These are phyloP conservation scores for Urostyla sp. DNA, from an alignment of 73 alveolate species.

Conservation along the genomic window DNA sequence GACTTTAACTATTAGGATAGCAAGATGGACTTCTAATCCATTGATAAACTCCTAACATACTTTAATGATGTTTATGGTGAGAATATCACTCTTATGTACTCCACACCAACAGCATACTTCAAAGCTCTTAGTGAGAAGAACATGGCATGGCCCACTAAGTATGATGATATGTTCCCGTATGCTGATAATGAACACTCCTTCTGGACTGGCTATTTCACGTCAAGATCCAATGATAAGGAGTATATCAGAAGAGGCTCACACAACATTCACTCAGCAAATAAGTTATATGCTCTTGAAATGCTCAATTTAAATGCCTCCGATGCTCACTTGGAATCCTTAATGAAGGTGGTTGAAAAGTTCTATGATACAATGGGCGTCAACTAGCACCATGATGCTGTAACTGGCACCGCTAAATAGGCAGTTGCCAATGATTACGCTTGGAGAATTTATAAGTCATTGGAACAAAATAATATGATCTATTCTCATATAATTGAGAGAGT, in stretches of 20 bases:
- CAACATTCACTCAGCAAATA: slow-evolving; percentile 42
- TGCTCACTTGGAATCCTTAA: not conserved
- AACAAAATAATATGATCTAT: not conserved
- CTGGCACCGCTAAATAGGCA: slow-evolving; percentile 45
- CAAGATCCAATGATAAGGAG: slow-evolving; percentile 94
- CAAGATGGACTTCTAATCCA: slow-evolving; percentile 57
- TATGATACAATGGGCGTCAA: slow-evolving; percentile 60
- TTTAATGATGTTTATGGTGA: slow-evolving; percentile 67
- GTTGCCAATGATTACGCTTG: slow-evolving; percentile 76
- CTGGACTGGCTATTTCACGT: slow-evolving; percentile 99
- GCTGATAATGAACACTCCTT: slow-evolving; percentile 81
- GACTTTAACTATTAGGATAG: slow-evolving; percentile 79
- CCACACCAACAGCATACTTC: slow-evolving; percentile 94
- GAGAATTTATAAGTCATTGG: slow-evolving; percentile 57
- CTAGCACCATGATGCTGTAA: slow-evolving; percentile 87
- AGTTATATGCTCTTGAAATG: slow-evolving; percentile 1
- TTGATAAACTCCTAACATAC: slow-evolving; percentile 74
- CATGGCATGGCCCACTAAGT: slow-evolving; percentile 81
- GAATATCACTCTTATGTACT: slow-evolving; percentile 84
- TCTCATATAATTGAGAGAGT: not conserved
- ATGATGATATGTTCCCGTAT: slow-evolving; percentile 97
- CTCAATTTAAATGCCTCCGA: not conserved
- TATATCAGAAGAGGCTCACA: slow-evolving; percentile 60
- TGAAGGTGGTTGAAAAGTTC: not conserved
- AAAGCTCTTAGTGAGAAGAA: slow-evolving; percentile 73